Evolutionary conservation across 805 yeast genomes (phyloP), one percentile per base, ranked within the genome.

Genomic region (Kluyveromyces wickerhamii): DNA sequence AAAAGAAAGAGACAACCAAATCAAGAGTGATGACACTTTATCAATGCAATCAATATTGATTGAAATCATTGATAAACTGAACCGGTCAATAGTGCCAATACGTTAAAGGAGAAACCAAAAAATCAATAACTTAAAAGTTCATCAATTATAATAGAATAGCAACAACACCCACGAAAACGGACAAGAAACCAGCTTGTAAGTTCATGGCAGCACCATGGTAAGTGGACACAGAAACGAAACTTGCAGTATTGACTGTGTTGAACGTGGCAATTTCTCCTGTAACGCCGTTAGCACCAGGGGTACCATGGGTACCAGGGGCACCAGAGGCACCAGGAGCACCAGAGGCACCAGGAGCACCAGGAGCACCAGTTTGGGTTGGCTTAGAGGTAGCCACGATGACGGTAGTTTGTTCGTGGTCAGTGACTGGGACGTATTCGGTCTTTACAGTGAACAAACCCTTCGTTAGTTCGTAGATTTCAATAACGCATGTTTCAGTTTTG

Each of bases 341-440:
- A n/a, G 29, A 14, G 18, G 29, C 29, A 26, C 17, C 26, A 7
- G 26, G 7, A 23, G 26, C 26, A 14, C 14, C 26, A 14, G 26
- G 11, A 14, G 26, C 26, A 23, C 14, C n/a, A 23, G 26, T 23
- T 6, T 7, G 14, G 11, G 26, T 12, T 12, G n/a, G 7, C 7
- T 6, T 10, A 7, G n/a, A 7, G 7, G 7, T 14, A 23, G 26
- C 12, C 5, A 10, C n/a, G 12, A 6, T 15, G 12, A n/a, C 13
- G 12, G 29, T 13, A n/a, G 29, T 9, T 19, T 26, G 10, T 26
- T 26, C 29, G 18, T 7, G 12, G n/a, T n/a, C n/a, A 13, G 40
- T 24, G 26, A 33, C 30, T 34, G 47, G 45, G 30, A 36, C 28
- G 30, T 41, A 43, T n/a, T 37, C 32, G 23, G 47, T 43, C 32